phyloP scores from a whole-genome alignment of 116 monocot species.

The Thalassia testudinum region DNA sequence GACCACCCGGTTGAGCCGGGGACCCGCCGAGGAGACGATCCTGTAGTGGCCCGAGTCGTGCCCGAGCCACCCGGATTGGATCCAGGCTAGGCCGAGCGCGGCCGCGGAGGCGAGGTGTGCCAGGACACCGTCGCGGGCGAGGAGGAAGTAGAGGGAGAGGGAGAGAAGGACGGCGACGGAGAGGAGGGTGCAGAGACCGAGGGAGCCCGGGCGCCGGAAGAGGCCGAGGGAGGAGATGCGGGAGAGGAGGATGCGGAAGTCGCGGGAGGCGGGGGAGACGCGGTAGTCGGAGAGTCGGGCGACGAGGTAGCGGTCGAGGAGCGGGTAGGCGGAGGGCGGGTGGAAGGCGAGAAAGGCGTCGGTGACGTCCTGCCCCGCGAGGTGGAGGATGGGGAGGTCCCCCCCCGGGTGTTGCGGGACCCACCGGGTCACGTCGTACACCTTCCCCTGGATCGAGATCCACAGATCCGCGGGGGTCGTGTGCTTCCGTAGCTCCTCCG shows the following conservation, averaged over 20 bases:
- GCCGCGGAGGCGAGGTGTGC: conserved; percentile 23
- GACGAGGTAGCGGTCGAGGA: conserved; percentile 39
- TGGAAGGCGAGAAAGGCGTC: too few species aligned
- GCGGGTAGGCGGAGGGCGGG: too few species aligned
- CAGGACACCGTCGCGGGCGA: conserved; percentile 3
- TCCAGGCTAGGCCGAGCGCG: conserved; percentile 40
- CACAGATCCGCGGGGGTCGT: too few species aligned
- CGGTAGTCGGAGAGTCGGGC: too few species aligned
- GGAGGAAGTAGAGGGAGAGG: conserved; percentile 14
- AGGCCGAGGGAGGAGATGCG: conserved; percentile 20
- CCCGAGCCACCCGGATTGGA: conserved; percentile 41
- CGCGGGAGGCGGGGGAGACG: too few species aligned
- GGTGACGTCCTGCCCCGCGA: conserved; percentile 31
- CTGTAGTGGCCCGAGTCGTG: conserved; percentile 52
- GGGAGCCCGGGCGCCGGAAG: conserved; percentile 20
- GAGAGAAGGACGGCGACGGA: conserved; percentile 11
- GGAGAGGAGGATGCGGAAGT: too few species aligned
- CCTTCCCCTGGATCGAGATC: too few species aligned
- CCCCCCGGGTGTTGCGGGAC: too few species aligned
- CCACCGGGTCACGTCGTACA: too few species aligned
- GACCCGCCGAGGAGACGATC: conserved; percentile 8
- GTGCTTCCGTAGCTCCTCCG: too few species aligned
- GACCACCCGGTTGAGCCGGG: conserved; percentile 16
- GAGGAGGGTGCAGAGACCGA: conserved; percentile 5
- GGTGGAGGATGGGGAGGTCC: conserved; percentile 22